Percentiles rank a stretch among this genome's conserved stretches.
phyloP scores from a whole-genome alignment of 371 early-diverging fungal species.

The Lichtheimia ramosa region DNA sequence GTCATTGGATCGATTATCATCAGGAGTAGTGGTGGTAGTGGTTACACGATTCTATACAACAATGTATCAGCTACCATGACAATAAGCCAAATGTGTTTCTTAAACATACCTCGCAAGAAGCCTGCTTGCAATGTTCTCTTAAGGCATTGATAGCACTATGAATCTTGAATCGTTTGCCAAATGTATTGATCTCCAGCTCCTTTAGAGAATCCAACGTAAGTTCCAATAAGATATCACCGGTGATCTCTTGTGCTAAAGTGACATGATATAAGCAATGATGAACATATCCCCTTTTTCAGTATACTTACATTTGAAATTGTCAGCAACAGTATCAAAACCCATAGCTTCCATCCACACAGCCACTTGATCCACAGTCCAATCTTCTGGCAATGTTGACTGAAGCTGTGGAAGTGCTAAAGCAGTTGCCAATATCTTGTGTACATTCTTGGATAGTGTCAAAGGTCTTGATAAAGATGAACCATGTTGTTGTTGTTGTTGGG shows the following conservation, averaged over 20 bases:
- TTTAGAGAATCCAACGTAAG: constrained; percentile 58
- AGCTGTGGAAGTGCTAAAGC: constrained; percentile 14
- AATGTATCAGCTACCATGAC: too few relatives aligned
- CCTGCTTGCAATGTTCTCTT: constrained; percentile 24
- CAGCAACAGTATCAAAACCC: constrained; percentile 51
- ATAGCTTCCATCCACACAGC: constrained; percentile 30
- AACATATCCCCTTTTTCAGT: neutral
- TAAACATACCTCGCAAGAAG: neutral
- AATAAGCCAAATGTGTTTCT: too few relatives aligned
- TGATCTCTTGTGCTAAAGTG: constrained; percentile 56
- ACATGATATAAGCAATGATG: neutral
- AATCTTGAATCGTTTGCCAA: constrained; percentile 65
- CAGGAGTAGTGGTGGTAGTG: too few relatives aligned
- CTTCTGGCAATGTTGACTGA: constrained; percentile 20
- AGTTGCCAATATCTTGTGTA: constrained; percentile 15
- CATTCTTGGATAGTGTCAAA: constrained; percentile 9
- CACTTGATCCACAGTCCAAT: constrained; percentile 38
- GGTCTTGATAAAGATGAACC: constrained; percentile 11
- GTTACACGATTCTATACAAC: too few relatives aligned
- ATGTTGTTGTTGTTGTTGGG: neutral
- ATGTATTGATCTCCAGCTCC: constrained; percentile 59
- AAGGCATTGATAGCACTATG: constrained; percentile 57
- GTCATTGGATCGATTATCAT: too few relatives aligned
- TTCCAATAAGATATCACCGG: constrained; percentile 59
- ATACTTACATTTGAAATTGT: constrained; percentile 51